A percentile compares a stretch with the other conserved stretches of the same genome.
Evolutionary conservation across 257 asterid species (phyloP).

Genomic region (Solanum bulbocastanum): DNA sequence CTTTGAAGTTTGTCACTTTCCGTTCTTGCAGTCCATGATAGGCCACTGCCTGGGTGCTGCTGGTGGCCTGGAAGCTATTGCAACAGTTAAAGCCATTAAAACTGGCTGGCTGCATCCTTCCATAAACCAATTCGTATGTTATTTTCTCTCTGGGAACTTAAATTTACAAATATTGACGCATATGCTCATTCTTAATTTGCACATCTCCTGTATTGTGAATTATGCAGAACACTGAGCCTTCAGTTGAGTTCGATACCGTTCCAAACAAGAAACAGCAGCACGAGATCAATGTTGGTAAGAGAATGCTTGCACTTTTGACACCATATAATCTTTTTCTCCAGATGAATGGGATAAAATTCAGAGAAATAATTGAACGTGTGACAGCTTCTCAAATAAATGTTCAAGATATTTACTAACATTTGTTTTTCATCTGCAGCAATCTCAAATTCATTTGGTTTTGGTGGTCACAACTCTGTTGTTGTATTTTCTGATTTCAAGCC

Average conservation of each 20-base stretch:
- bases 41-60: constrained; percentile 98
- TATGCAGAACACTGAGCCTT: constrained; percentile 77
- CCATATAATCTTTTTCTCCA: background rate
- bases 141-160: background rate
- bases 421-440: constrained; percentile 43
- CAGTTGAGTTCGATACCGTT: constrained; percentile 73
- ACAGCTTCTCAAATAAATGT: background rate
- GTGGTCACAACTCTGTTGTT: constrained; percentile 76
- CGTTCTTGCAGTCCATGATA: constrained; percentile 68
- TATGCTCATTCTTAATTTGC: background rate
- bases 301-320: background rate
- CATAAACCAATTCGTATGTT: constrained; percentile 70
- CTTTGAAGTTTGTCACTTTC: background rate
- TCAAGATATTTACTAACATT: background rate
- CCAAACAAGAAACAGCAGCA: constrained; percentile 76
- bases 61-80: constrained; percentile 96
- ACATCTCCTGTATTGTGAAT: background rate
- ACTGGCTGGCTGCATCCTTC: constrained; percentile 96
- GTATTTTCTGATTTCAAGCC: constrained; percentile 70
- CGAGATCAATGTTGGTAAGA: constrained; percentile 75
- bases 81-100: constrained; percentile 73
- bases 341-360: background rate
- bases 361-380: background rate
- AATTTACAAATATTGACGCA: background rate
- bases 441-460: constrained; percentile 77